Evolutionary conservation across 2,329 filamentous ascomycete species (phyloP), one percentile per base, ranked within the genome.

Genomic region (Ophioceras dolichostomum): DNA sequence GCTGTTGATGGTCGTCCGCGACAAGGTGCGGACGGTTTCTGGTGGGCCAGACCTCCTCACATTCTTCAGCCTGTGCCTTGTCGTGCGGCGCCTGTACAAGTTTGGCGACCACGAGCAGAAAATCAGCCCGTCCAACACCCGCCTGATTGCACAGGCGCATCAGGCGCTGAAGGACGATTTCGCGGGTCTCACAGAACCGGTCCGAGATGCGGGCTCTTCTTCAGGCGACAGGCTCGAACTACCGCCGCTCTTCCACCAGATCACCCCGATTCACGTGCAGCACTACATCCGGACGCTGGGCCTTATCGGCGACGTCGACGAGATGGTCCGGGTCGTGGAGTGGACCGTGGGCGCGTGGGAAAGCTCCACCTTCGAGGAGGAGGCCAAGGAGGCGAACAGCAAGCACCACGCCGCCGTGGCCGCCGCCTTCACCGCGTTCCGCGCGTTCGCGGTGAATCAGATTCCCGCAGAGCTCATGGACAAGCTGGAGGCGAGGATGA

Each of bases 271-370:
- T 16, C 55, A 66, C 27, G 49, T 75, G 2, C 73, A 81, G 46
- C 59, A 62, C 2, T 81, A 83, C 49, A 66, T 86, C 51, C 67
- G 76, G 33, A 66, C 73, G 1, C 59, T 86, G 17, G 79, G 72
- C 1, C 66, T 70, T 37, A 54, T 76, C n/a, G 68, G 68, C 26
- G 74, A 84, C 44, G 62, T 64, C 34, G 57, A 67, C 2, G 73
- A 69, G 35, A 73, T 85, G 51, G 62, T 69, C 5, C 59, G 58
- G 4, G 55, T 79, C 5, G 55, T 79, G 12, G 53, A 58, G 21
- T 87, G 78, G 77, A 69, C 80, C 45, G 55, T 70, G 1, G 45
- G 55, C 18, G 56, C 75, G 44, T 67, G 67, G 56, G 49, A 52
- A 5, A 16, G 33, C n/a, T 49, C 51, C 9, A 40, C 57, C 24